Percentiles rank a stretch among this genome's conserved stretches.
phyloP scores from a whole-genome alignment of 306 rosid genomes.

The Trifolium subterraneum region DNA sequence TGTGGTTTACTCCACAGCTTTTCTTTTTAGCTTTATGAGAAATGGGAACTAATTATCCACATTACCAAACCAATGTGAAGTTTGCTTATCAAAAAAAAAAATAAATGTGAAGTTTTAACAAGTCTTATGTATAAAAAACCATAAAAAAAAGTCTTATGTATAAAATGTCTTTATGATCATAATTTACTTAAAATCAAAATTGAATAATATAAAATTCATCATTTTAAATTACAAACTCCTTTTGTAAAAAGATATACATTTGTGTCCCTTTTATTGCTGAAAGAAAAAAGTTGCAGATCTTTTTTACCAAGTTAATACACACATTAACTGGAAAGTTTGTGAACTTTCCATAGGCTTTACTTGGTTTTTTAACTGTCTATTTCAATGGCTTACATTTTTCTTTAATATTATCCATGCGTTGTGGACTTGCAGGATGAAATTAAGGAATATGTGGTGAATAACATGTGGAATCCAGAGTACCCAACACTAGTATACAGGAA shows the following conservation, averaged over 20 bases:
- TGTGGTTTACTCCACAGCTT: background rate
- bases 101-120: background rate
- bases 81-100: too few relatives aligned
- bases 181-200: background rate
- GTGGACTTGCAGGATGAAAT: slow-evolving; percentile 75
- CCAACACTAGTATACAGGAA: slow-evolving; percentile 77
- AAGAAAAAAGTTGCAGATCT: slow-evolving; percentile 5
- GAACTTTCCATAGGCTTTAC: slow-evolving; percentile 4
- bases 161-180: background rate
- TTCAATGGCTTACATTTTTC: slow-evolving; percentile 11
- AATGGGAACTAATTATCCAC: background rate
- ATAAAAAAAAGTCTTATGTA: background rate
- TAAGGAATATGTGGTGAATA: slow-evolving; percentile 62
- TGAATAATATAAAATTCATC: background rate
- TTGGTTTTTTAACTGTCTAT: slow-evolving; percentile 3
- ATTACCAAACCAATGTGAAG: background rate
- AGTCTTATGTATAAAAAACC: background rate
- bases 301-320: slow-evolving; percentile 1
- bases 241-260: background rate
- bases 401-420: background rate
- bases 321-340: background rate
- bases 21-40: background rate
- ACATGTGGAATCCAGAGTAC: slow-evolving; percentile 95
- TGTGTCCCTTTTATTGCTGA: background rate
- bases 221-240: slow-evolving; percentile 1